Evolutionary conservation across 305 asterid genomes (phyloP), one percentile per base, ranked within the genome.

Genomic region (Fraxinus platypoda): DNA sequence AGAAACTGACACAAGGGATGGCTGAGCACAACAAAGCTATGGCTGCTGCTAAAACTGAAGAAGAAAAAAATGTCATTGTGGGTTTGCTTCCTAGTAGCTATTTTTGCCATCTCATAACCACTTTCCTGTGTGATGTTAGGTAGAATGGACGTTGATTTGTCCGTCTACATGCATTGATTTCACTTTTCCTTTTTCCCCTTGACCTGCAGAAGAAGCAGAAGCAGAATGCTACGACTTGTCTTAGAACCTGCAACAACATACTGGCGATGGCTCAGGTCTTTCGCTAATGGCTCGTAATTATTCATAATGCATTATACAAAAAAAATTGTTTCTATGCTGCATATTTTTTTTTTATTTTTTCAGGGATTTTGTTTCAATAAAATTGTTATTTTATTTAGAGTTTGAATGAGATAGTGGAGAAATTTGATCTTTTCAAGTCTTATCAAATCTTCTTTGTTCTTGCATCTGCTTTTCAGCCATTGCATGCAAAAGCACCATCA

Each of bases 1-100:
- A 95, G 93, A 95, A 95, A 85, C 84, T 95, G 87, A 93, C 98
- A 71, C 98, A 95, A 84, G 99, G 98, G 79, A 95, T 95, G 98
- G 87, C 91, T n/a, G 98, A 94, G 82, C 99, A 93, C 88, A 95
- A 94, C 84, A 95, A 94, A 90, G 93, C 98, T 80, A 83, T 91
- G 93, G 86, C 93, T 75, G 94, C 98, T 83, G 98, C 98, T 41
- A 95, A 94, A 87, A 86, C 97, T 26, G 97, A 91, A 49, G 97
- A 95, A 75, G 99, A 93, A 83, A 94, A 90, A 86, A 93, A 93
- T 80, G 82, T 80, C 28, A 89, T 95, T 85, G 98, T 95, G 88
- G 21, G 97, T 88, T 87, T 83, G 74, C 38, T 78, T 57, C 21
- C 81, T 59, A 12, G 21, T 73, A 28, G 38, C 17, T 41, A 80